Evolutionary conservation across 2,329 filamentous ascomycete genomes (phyloP), one percentile per base, ranked within the genome.

Genomic region (Cladobotryum mycophilum): DNA sequence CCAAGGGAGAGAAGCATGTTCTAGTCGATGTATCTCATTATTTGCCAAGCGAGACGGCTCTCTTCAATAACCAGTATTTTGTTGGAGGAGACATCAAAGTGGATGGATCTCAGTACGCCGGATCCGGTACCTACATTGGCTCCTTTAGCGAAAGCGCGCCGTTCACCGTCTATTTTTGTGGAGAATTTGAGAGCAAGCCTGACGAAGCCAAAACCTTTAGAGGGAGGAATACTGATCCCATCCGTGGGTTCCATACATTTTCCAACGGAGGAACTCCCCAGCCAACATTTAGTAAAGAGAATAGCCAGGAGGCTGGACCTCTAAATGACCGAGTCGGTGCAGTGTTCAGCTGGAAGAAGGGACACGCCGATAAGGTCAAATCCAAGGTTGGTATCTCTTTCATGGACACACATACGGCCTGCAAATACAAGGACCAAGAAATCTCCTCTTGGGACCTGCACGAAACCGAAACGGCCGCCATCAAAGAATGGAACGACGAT

Each of bases 301-400:
- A 69, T 67, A 0, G 60, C 62, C n/a, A 60, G 61, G 25, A 76
- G 75, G 45, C 67, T 12, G 78, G 72, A 1, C 78, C 78, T 58
- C 69, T 77, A 1, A 81, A 77, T 0, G 61, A 68, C 0, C 65
- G 67, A 8, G 69, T 76, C 42, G 77, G 77, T 9, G 81, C 61
- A 1, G 64, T 64, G 6, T 30, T 30, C 25, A 30, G 25, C 8
- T 30, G 25, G 25, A 30, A 30, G 25, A 30, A 30, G 25, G 25
- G 25, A 11, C 25, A 5, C 9, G 25, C 6, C 25, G 25, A 11
- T 11, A 30, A 30, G 3, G 58, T 82, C 20, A 74, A 66, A 18
- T 81, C 79, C 0, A 68, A 74, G 33, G 70, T 79, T 7, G 76
- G 75, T 0, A 68, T 79, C 6, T 78, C 76, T 0, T 78, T 73